phyloP scores from a whole-genome alignment of 495 filamentous ascomycete genomes.

The Neurospora sp. region DNA sequence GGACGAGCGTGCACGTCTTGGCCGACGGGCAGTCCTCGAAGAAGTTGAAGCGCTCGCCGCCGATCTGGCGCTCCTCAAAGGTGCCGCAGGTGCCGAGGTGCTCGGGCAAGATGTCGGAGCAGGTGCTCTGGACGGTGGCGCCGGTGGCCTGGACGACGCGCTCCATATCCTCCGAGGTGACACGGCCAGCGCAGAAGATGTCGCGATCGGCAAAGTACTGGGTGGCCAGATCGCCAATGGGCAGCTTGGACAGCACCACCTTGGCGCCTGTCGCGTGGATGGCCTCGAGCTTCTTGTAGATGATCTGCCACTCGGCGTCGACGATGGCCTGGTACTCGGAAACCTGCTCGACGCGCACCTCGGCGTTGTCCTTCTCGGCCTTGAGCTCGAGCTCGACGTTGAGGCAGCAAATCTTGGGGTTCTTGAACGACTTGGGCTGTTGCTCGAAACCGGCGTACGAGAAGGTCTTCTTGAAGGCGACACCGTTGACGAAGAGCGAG shows the following conservation, averaged over 20 bases:
- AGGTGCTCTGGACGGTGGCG: constrained; percentile 86
- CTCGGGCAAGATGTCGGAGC: constrained; percentile 82
- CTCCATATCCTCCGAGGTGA: constrained; percentile 88
- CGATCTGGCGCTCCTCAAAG: constrained; percentile 96
- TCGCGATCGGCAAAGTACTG: constrained; percentile 98
- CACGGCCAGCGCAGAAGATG: constrained; percentile 95
- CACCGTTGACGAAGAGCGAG: constrained; percentile 93
- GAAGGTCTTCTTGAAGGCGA: constrained; percentile 99
- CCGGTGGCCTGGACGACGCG: constrained; percentile 92
- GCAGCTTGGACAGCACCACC: constrained; percentile 93
- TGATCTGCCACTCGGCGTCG: constrained; percentile 99
- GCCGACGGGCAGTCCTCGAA: constrained; percentile 91
- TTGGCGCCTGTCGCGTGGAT: constrained; percentile 87
- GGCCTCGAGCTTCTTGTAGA: constrained; percentile 97
- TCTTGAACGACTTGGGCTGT: constrained; percentile 88
- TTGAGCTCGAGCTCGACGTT: constrained; percentile 95
- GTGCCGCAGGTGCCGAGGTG: constrained; percentile 84
- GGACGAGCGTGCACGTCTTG: constrained; percentile 92
- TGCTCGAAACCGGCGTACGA: constrained; percentile 98
- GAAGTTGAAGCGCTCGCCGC: constrained; percentile 94
- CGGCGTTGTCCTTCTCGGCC: constrained; percentile 97
- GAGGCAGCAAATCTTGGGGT: constrained; percentile 90
- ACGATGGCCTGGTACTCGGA: constrained; percentile 99
- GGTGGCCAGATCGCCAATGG: constrained; percentile 94
- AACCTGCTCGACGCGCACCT: constrained; percentile 95